Base-by-base conservation (phyloP, 2,329 filamentous ascomycete species). In the Colletotrichum incanum region DNA sequence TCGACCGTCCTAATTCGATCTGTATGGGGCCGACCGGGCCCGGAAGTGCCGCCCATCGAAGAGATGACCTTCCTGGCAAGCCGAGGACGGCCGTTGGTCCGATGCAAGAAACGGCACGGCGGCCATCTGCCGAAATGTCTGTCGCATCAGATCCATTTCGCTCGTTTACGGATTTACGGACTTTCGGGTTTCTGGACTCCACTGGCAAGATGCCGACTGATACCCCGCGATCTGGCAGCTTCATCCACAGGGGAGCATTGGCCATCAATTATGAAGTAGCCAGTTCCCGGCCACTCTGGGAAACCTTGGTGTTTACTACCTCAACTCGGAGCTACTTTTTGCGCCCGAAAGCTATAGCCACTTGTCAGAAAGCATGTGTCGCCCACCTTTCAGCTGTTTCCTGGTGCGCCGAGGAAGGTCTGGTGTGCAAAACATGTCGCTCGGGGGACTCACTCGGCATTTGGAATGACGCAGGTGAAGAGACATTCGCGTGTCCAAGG, bases 241-340 rank as follows among this genome's bases (percentile, higher is more conserved):
- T 14, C 26, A 56, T 34, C 14, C 23, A 28, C 34, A 18, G 14
- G 14, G 20, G 23, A 49, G n/a, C 59, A 47, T 28, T 26, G n/a
- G 39, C 55, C 8, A 59, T 55, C 23, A 37, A 52, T 23, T 34
- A 58, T 28, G 43, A 23, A 16, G 49, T 43, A 58, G 26, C 37
- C 56, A 26, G 41, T 28, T 18, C 43, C 34, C n/a, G n/a, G n/a
- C 52, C 34, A 28, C 26, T 9, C 14, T n/a, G 50, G 26, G 50
- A 49, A 72, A 45, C 59, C 45, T 54, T 47, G 52, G 3, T 62
- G 49, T 34, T 18, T n/a, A n/a, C 58, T 34, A 18, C 23, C 56
- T 64, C 59, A 26, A 14, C 28, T 64, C 65, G 58, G 65, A 23
- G 37, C 65, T 69, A 72, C 54, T 72, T 72, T 14, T 64, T 60